Evolutionary conservation across 176 grass and related monocot genomes (phyloP).

Genomic region (Zoysia pacifica): DNA sequence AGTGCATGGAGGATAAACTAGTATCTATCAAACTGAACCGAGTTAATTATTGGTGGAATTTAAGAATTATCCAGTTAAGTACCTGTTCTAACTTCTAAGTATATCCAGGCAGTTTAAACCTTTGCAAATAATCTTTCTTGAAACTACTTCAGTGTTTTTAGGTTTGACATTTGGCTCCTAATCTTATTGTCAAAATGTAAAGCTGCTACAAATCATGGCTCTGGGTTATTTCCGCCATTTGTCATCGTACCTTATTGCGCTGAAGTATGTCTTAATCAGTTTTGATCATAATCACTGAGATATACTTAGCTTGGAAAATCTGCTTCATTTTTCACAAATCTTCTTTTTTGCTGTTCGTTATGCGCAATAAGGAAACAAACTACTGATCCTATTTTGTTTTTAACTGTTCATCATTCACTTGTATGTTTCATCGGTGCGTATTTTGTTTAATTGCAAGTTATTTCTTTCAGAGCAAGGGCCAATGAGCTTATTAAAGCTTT

Average conservation of each 20-base stretch:
- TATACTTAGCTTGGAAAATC: background rate
- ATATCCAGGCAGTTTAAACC: background rate
- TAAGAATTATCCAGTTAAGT: slow-evolving; percentile 8
- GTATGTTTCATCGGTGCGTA: slow-evolving; percentile 9
- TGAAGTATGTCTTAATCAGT: background rate
- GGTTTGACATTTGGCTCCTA: slow-evolving; percentile 20
- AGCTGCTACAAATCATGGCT: slow-evolving; percentile 22
- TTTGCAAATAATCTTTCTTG: background rate
- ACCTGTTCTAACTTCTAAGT: background rate
- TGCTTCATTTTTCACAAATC: background rate
- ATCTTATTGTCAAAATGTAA: slow-evolving; percentile 2
- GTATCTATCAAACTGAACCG: slow-evolving; percentile 11
- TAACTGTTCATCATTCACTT: background rate
- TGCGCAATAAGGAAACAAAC: slow-evolving; percentile 6
- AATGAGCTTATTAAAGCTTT: slow-evolving; percentile 56
- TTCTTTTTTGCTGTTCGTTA: background rate
- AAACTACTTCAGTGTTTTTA: background rate
- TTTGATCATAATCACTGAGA: background rate
- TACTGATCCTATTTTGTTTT: background rate
- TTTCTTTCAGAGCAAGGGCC: slow-evolving; percentile 48
- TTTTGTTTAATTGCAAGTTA: slow-evolving; percentile 5
- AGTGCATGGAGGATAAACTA: slow-evolving; percentile 19
- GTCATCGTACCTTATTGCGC: background rate
- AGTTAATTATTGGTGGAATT: slow-evolving; percentile 3
- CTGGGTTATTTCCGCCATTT: slow-evolving; percentile 5